Conservation (phyloP, 305 asterid species). For the Fraxinus velutina region DNA sequence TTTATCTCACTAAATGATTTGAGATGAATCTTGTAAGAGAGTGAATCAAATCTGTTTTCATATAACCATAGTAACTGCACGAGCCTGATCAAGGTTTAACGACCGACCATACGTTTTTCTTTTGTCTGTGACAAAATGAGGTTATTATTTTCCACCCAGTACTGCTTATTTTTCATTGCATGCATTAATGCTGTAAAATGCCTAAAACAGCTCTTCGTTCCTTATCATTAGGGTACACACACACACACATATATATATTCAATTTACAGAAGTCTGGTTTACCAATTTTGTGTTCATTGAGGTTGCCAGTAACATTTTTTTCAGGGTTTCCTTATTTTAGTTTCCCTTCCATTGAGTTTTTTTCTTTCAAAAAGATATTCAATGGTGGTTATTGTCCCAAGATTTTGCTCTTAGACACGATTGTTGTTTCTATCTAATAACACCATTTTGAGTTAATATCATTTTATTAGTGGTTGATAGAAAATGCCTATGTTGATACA, state of each 20-base stretch:
- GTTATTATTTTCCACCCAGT: not conserved
- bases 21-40: not conserved
- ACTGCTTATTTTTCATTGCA: constrained; percentile 7
- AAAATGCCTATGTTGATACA: constrained; percentile 20
- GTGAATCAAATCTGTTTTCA: not conserved
- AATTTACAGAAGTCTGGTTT: not conserved
- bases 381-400: constrained; percentile 11
- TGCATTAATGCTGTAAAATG: not conserved
- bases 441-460: constrained; percentile 16
- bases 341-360: constrained; percentile 5
- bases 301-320: constrained; percentile 10
- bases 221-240: not conserved
- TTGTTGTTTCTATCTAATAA: constrained; percentile 5
- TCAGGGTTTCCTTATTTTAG: constrained; percentile 3
- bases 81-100: constrained; percentile 12
- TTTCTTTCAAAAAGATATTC: not conserved
- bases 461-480: constrained; percentile 1
- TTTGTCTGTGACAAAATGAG: constrained; percentile 17
- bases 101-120: constrained; percentile 4
- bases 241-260: not conserved
- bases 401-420: constrained; percentile 9
- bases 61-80: constrained; percentile 4
- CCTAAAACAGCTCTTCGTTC: not conserved
- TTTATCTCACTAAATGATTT: not conserved
- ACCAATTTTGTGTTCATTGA: constrained; percentile 11